These are phyloP conservation scores for Camellia japonica DNA, from an alignment of 148 eudicot species.

Conservation along the genomic window DNA sequence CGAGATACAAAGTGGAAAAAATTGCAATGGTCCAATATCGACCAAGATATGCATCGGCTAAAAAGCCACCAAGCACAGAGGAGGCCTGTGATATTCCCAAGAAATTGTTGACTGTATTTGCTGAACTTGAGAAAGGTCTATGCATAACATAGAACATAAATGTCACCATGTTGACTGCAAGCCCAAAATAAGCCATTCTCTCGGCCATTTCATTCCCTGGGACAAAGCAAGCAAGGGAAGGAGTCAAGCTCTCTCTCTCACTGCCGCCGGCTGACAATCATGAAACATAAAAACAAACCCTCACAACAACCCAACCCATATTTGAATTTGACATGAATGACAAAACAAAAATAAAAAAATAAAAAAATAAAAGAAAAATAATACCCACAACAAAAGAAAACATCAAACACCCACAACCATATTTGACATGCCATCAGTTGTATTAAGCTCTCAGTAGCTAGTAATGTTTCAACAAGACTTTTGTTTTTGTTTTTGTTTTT, in stretches of 20 bases:
- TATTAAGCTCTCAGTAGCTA: no score
- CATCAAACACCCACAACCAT: no score
- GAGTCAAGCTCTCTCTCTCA: no score
- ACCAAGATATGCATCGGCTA: constrained; percentile 96
- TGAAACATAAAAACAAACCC: no score
- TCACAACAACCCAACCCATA: no score
- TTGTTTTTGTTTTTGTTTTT: no score
- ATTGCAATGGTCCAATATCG: constrained; percentile 96
- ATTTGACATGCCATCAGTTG: no score
- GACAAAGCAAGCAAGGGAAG: neutral
- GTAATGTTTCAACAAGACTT: no score
- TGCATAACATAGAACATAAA: constrained; percentile 96
- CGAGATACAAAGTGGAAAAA: constrained; percentile 76
- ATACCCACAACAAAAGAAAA: no score
- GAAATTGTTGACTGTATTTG: constrained; percentile 77
- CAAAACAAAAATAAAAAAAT: neutral
- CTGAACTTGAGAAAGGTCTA: constrained; percentile 79
- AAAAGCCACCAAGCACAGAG: constrained; percentile 82
- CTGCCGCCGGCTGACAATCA: no score
- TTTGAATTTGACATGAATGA: no score
- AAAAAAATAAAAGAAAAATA: neutral
- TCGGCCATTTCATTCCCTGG: constrained; percentile 95
- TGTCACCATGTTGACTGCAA: constrained; percentile 89
- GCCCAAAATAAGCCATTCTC: constrained; percentile 94
- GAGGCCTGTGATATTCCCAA: constrained; percentile 92